Base-by-base conservation (phyloP, 495 filamentous ascomycete genomes). In the Jackrogersella multiformis region DNA sequence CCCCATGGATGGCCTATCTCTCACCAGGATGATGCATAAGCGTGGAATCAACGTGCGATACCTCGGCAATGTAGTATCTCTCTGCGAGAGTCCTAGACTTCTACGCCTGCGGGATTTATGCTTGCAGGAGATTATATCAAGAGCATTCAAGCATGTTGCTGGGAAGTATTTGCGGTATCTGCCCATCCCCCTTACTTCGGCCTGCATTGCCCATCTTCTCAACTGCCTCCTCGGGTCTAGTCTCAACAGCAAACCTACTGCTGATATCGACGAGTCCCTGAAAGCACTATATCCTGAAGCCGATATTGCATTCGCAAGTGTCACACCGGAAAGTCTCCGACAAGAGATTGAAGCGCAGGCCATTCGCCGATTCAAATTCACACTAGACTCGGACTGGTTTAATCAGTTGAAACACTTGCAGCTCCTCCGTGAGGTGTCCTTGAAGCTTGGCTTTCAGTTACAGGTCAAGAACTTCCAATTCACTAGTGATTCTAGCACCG, bases 31-130 rank as follows among this genome's bases (percentile, higher is more conserved):
- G 39, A 86, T 99, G 81, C 96, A 99, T 80, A 96, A 96, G 80
- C 92, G 96, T 32, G 96, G 96, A 76, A 91, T 99, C 80, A 99
- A 98, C 81, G 85, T 97, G 65, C 89, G 96, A 72, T 99, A 99
- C 78, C 86, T 99, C 24, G 96, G 96, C 49, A 90, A 87, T 74
- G 73, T 98, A 68, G 91, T 90, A 18, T 81, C 84, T 45, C 81
- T 92, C 44, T 87, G 89, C 61, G 84, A 86, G 59, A 90, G 88
- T 38, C 79, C 86, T 41, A 90, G 92, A 52, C 81, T 97, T 13
- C 81, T 88, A 44, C 91, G 92, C 53, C 82, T 99, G 61, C 87
- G 86, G 35, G 84, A 85, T 53, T 82, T 99, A 38, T 84, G 90
- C 55, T 79, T 90, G 23, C 93, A 96, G 73, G 96, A 99, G 81